Evolutionary conservation across 345 rosid species (phyloP), one percentile per base, ranked within the genome.

Genomic region (Kernera saxatilis): DNA sequence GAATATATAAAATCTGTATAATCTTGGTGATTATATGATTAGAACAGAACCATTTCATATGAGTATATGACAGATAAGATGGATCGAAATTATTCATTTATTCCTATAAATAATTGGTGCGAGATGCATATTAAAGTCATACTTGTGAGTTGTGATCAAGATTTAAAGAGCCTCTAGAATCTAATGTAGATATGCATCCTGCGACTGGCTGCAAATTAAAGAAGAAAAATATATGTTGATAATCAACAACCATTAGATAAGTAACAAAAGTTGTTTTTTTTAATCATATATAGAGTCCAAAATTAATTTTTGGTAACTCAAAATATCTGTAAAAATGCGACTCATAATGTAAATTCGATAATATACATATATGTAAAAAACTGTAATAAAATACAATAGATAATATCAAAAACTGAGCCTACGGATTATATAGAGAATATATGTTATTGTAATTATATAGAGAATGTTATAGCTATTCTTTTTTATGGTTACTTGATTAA

Each of bases 91-190:
- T 3, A 17, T 23, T 53, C 7, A 73, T 65, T 46, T 3, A 17
- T 23, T 53, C 7, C 23, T 43, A 19, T 11, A 62, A 51, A 62
- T 11, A 33, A 46, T n/a, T 73, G 26, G 36, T 66, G 60, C 5
- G 11, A 65, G 45, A 56, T 57, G 39, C 78, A 58, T 37, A 12
- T 67, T 17, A 58, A 72, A 64, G 67, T 58, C 73, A 67, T 13
- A 48, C n/a, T 50, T 55, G 44, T 73, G 41, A 73, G n/a, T 39
- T 67, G 62, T 74, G 73, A 74, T 67, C 62, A 50, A 50, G 54
- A 67, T 74, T 67, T 67, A 74, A 67, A 74, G 68, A 49, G 72
- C 22, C 35, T 67, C 72, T 66, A 74, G 23, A 40, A 55, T 67
- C 53, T 55, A 74, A 56, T 56, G 52, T 65, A 73, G 66, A 35